Percentiles rank a stretch among this genome's conserved stretches.
phyloP scores from a whole-genome alignment of 768 basidiomycete species.

The Mycena chlorophos region DNA sequence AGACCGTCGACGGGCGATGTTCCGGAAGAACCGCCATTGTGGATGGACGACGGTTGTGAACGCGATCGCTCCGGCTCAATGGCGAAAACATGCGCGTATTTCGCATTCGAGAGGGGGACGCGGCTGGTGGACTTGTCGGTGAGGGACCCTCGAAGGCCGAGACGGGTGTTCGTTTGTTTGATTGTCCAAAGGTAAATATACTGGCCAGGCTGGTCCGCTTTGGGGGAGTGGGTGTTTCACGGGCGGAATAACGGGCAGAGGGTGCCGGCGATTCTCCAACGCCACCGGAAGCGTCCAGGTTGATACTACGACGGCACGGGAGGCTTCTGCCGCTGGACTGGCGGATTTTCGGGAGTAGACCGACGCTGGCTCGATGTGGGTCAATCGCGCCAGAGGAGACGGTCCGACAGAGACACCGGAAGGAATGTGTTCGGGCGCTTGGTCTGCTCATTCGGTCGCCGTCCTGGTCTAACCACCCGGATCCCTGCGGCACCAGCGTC shows the following conservation, averaged over 20 bases:
- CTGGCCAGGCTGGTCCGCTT: conserved; percentile 55
- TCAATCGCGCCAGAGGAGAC: conserved; percentile 40
- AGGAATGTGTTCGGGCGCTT: conserved; percentile 40
- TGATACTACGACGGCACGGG: conserved; percentile 44
- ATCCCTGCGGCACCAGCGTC: conserved; percentile 28
- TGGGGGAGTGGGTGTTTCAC: conserved; percentile 23
- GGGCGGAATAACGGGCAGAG: conserved; percentile 29
- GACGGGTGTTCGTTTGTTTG: conserved; percentile 26
- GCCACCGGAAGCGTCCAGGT: conserved; percentile 52
- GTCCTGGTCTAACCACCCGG: conserved; percentile 17
- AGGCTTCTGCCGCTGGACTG: conserved; percentile 27
- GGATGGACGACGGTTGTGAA: conserved; percentile 16
- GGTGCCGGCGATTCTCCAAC: conserved; percentile 66
- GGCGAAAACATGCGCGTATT: conserved; percentile 10
- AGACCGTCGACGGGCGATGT: conserved; percentile 7
- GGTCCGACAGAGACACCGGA: conserved; percentile 43
- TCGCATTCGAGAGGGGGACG: neutral
- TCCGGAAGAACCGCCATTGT: conserved; percentile 20
- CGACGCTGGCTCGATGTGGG: conserved; percentile 33
- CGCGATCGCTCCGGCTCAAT: conserved; percentile 3
- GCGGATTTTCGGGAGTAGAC: conserved; percentile 34
- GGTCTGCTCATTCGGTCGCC: conserved; percentile 27
- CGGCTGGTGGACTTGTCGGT: conserved; percentile 12
- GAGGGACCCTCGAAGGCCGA: conserved; percentile 21
- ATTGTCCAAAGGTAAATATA: conserved; percentile 50